phyloP scores from a whole-genome alignment of 2,329 filamentous ascomycete genomes.

The Paecilomyces dactylethromorphus region DNA sequence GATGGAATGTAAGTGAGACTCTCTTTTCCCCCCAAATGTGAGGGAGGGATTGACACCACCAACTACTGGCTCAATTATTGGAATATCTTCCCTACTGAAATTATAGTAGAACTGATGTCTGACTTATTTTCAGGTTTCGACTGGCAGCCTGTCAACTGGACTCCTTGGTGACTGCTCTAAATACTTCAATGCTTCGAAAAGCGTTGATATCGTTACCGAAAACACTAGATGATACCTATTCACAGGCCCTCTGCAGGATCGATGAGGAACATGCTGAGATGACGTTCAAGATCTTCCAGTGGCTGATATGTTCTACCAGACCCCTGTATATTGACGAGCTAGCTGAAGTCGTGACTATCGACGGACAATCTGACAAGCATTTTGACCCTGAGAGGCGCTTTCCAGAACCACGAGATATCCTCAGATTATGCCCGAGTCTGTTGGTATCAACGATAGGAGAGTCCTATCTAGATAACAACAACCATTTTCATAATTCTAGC shows the following conservation, averaged over 20 bases:
- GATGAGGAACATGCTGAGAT: conserved; percentile 7
- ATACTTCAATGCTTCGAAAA: conserved; percentile 5
- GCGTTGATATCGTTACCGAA: conserved; percentile 9
- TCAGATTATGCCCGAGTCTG: conserved; percentile 10
- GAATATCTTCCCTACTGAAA: no score
- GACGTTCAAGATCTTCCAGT: conserved; percentile 17
- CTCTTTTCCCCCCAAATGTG: no score
- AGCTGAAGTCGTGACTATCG: conserved; percentile 20
- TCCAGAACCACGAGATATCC: conserved; percentile 12
- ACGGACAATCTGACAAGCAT: conserved; percentile 7
- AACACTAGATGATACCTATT: conserved; percentile 16
- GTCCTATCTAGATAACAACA: background rate
- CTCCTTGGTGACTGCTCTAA: conserved; percentile 8
- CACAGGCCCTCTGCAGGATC: conserved; percentile 18
- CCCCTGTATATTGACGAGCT: conserved; percentile 20
- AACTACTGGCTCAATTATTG: no score
- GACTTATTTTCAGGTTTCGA: conserved; percentile 17
- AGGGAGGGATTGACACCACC: no score
- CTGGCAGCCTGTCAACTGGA: conserved; percentile 16
- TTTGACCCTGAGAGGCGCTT: conserved; percentile 21
- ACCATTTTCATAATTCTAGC: no score
- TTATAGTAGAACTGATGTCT: no score
- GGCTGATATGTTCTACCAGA: conserved; percentile 16
- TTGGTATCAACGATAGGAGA: conserved; percentile 1
- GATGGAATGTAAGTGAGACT: conserved; percentile 10